These are phyloP conservation scores for Vaccinium corymbosum DNA, from an alignment of 148 eudicot species.

Conservation along the genomic window DNA sequence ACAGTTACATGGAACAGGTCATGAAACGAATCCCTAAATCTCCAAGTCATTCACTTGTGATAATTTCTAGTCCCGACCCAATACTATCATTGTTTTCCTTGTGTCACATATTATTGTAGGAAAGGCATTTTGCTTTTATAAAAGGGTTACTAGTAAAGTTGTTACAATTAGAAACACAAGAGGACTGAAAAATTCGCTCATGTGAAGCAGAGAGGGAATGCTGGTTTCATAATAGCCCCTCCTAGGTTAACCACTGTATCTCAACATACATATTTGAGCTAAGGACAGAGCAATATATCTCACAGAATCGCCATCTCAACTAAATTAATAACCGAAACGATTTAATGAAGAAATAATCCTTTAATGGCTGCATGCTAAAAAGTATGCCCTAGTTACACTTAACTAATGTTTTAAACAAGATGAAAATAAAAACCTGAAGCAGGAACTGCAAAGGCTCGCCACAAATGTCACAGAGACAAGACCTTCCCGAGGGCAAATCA, in stretches of 20 bases:
- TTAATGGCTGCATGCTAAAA: neutral
- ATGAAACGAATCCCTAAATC: neutral
- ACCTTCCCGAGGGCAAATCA: slow-evolving; percentile 63
- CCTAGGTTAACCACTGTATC: neutral
- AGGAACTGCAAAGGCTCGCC: slow-evolving; percentile 79
- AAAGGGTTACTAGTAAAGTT: neutral
- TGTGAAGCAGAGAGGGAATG: too few relatives aligned
- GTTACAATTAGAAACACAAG: neutral
- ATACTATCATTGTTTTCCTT: neutral
- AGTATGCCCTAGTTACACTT: neutral
- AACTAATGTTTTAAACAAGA: neutral
- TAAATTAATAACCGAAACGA: neutral
- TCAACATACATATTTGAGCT: neutral
- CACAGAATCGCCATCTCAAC: neutral
- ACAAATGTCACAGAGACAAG: slow-evolving; percentile 65
- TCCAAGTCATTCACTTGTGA: neutral
- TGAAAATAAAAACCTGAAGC: slow-evolving; percentile 58
- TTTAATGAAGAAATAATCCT: neutral
- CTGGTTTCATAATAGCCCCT: too few relatives aligned
- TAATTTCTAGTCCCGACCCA: neutral
- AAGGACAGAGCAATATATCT: neutral
- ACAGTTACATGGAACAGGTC: neutral
- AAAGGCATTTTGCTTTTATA: neutral
- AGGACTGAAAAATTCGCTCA: neutral
- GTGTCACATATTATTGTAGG: neutral